Evolutionary conservation across 2,329 filamentous ascomycete species (phyloP).

Genomic region (Allantophomopsis lycopodina): DNA sequence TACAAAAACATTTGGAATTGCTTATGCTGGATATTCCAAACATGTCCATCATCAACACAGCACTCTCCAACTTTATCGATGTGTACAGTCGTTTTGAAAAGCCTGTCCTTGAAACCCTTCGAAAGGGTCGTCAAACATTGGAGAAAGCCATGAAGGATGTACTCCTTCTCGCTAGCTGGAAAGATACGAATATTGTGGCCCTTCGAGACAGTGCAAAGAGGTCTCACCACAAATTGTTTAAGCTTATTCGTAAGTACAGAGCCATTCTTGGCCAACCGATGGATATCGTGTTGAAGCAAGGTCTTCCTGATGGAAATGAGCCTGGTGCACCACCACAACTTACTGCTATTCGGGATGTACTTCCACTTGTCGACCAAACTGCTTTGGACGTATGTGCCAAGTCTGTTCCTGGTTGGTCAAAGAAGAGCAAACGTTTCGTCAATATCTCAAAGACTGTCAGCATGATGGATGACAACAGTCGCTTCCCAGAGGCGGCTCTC

Average conservation of each 20-base stretch:
- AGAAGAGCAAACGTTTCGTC: slow-evolving; percentile 49
- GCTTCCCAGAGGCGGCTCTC: slow-evolving; percentile 33
- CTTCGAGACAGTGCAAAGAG: slow-evolving; percentile 78
- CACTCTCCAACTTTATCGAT: slow-evolving; percentile 62
- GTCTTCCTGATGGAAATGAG: slow-evolving; percentile 36
- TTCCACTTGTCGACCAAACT: slow-evolving; percentile 11
- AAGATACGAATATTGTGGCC: slow-evolving; percentile 88
- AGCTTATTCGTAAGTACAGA: slow-evolving; percentile 82
- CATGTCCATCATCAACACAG: slow-evolving; percentile 43
- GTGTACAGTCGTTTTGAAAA: slow-evolving; percentile 63
- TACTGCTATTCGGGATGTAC: slow-evolving; percentile 1
- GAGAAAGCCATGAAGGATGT: slow-evolving; percentile 90
- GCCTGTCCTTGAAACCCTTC: slow-evolving; percentile 49
- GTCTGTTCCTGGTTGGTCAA: slow-evolving; percentile 22
- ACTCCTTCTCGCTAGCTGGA: slow-evolving; percentile 92
- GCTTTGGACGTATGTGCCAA: slow-evolving; percentile 13
- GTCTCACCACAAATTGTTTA: slow-evolving; percentile 87
- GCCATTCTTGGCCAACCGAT: slow-evolving; percentile 65
- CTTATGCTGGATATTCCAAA: slow-evolving; percentile 43
- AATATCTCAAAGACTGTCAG: slow-evolving; percentile 56
- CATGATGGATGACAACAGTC: slow-evolving; percentile 58
- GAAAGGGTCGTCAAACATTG: slow-evolving; percentile 54
- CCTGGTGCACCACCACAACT: neutral
- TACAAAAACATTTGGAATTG: slow-evolving; percentile 50
- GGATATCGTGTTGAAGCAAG: slow-evolving; percentile 44